Percentiles rank a stretch among this genome's conserved stretches.
Conservation (phyloP, 306 rosid species). For the Medicago lupulina region DNA sequence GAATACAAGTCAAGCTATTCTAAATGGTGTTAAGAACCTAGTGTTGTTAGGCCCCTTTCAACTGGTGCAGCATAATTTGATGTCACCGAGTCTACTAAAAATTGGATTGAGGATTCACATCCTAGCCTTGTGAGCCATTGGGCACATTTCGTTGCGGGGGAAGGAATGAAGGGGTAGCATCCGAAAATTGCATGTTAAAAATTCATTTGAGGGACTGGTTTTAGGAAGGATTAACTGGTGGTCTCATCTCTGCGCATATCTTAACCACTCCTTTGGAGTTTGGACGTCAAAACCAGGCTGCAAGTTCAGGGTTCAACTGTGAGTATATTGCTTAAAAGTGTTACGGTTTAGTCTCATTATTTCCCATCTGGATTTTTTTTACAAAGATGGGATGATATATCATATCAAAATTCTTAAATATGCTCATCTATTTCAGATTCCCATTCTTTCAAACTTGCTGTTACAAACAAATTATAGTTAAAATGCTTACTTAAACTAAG, state of each 20-base stretch:
- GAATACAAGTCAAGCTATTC: no score
- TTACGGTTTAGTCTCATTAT: conserved; percentile 7
- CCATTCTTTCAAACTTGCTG: conserved; percentile 1
- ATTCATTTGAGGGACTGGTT: no score
- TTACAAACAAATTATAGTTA: conserved; percentile 1
- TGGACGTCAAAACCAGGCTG: no score
- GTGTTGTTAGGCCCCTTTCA: conserved; percentile 69
- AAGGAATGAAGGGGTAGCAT: no score
- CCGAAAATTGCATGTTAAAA: no score
- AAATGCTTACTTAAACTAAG: conserved; percentile 4
- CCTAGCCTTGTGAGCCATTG: conserved; percentile 81
- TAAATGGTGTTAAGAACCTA: no score
- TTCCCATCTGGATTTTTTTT: conserved; percentile 37
- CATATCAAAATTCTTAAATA: conserved; percentile 31
- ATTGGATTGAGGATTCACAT: conserved; percentile 77
- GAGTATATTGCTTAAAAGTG: no score
- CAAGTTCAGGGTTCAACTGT: no score
- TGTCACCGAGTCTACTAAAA: conserved; percentile 80
- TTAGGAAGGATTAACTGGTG: no score
- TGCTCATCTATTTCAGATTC: conserved; percentile 12
- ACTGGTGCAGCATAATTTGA: conserved; percentile 95
- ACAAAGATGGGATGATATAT: conserved; percentile 40
- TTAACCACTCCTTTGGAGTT: no score
- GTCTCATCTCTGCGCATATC: no score
- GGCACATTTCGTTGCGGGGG: no score